Percentiles rank a stretch among this genome's conserved stretches.
phyloP scores from a whole-genome alignment of 768 basidiomycete species.

The Boletus patriciae region DNA sequence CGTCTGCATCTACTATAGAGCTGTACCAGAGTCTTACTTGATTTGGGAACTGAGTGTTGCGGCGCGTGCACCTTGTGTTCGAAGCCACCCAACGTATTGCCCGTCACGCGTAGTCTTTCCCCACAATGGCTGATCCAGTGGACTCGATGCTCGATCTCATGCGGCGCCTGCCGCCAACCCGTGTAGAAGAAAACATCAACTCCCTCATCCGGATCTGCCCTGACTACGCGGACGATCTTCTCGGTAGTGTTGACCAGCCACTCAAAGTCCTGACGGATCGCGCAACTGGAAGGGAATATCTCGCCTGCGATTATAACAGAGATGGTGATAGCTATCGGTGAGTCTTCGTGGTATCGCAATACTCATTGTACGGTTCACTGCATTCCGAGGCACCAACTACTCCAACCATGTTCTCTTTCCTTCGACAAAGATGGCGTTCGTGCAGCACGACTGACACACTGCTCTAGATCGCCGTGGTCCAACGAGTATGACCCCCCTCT shows the following conservation, averaged over 20 bases:
- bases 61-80: not conserved
- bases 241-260: constrained; percentile 94
- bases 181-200: constrained; percentile 84
- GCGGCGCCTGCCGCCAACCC: constrained; percentile 90
- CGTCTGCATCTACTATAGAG: too few species aligned
- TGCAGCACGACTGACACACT: constrained; percentile 14
- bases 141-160: constrained; percentile 95
- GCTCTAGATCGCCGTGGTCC: constrained; percentile 90
- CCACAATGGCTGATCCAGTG: constrained; percentile 68
- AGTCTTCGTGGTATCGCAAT: not conserved
- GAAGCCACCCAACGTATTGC: not conserved
- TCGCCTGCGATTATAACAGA: constrained; percentile 91
- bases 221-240: constrained; percentile 92
- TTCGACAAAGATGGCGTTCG: not conserved
- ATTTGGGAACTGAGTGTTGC: constrained; percentile 7
- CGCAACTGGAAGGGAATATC: constrained; percentile 82
- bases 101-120: not conserved
- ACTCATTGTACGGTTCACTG: not conserved
- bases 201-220: constrained; percentile 81
- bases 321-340: constrained; percentile 89
- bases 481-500: constrained; percentile 92
- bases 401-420: not conserved
- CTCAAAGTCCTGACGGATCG: constrained; percentile 78
- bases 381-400: not conserved
- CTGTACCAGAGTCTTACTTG: not conserved